Evolutionary conservation across 257 asterid species (phyloP).

Genomic region (Przewalskia tangutica): DNA sequence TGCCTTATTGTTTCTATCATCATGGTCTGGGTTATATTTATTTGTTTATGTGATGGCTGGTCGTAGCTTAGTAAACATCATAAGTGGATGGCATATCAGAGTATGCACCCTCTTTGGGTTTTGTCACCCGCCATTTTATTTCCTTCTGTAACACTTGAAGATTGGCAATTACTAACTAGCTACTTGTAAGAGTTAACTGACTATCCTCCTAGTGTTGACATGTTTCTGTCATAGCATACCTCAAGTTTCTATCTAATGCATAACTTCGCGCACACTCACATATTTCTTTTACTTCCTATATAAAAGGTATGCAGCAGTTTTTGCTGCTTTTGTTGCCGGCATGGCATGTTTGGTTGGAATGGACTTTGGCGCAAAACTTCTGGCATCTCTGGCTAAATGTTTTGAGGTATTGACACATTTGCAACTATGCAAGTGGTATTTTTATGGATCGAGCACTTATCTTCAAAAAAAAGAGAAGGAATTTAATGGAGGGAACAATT

Average conservation of each 20-base stretch:
- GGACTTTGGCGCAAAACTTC: slow-evolving; percentile 91
- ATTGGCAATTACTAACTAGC: neutral
- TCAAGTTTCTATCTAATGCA: neutral
- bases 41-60: neutral
- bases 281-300: neutral
- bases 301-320: slow-evolving; percentile 83
- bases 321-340: slow-evolving; percentile 93
- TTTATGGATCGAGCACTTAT: neutral
- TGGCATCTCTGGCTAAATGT: slow-evolving; percentile 63
- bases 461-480: neutral
- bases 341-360: slow-evolving; percentile 82
- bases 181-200: neutral
- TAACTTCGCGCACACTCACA: neutral
- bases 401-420: slow-evolving; percentile 56
- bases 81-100: neutral
- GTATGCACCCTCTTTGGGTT: neutral
- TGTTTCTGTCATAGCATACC: neutral
- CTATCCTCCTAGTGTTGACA: neutral
- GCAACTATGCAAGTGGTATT: neutral
- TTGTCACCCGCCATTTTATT: neutral
- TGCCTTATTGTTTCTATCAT: neutral
- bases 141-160: neutral
- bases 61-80: neutral
- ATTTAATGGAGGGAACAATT: neutral
- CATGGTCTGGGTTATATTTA: neutral